phyloP scores from a whole-genome alignment of 176 grass and related monocot genomes.

The Aegilops bicornis region DNA sequence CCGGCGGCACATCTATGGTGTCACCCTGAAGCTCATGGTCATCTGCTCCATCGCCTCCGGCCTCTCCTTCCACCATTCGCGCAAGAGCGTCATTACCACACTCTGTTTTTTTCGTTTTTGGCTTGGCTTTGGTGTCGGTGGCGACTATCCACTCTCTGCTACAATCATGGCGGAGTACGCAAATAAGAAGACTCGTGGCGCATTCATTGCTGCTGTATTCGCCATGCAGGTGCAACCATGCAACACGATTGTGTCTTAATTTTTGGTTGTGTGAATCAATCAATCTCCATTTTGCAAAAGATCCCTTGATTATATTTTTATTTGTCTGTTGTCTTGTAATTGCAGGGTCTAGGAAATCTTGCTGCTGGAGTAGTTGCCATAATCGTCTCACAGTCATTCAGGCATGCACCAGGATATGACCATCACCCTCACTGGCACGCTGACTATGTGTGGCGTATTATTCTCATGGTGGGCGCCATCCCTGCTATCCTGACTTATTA shows the following conservation, averaged over 20 bases:
- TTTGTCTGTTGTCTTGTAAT: background rate
- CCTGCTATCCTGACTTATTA: conserved; percentile 34
- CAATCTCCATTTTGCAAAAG: too few species aligned
- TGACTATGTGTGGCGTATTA: conserved; percentile 30
- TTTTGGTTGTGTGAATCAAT: too few species aligned
- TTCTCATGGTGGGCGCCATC: conserved; percentile 37
- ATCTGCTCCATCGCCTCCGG: conserved; percentile 20
- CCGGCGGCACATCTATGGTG: conserved; percentile 32
- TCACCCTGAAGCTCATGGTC: conserved; percentile 30
- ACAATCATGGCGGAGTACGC: conserved; percentile 96
- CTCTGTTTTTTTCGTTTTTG: conserved; percentile 93
- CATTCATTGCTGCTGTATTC: conserved; percentile 72
- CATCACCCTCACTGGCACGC: background rate
- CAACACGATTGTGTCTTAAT: background rate
- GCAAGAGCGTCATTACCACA: background rate
- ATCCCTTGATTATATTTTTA: too few species aligned
- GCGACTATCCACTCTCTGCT: conserved; percentile 71
- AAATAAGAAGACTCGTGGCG: conserved; percentile 68
- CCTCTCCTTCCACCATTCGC: conserved; percentile 27
- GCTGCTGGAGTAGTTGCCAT: conserved; percentile 23
- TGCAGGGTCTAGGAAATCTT: conserved; percentile 41
- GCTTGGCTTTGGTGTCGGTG: conserved; percentile 82
- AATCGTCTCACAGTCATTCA: conserved; percentile 2
- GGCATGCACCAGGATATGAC: background rate
- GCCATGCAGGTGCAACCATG: conserved; percentile 51